These are phyloP conservation scores for Linum tenue DNA, from an alignment of 345 rosid genomes.

Conservation along the genomic window DNA sequence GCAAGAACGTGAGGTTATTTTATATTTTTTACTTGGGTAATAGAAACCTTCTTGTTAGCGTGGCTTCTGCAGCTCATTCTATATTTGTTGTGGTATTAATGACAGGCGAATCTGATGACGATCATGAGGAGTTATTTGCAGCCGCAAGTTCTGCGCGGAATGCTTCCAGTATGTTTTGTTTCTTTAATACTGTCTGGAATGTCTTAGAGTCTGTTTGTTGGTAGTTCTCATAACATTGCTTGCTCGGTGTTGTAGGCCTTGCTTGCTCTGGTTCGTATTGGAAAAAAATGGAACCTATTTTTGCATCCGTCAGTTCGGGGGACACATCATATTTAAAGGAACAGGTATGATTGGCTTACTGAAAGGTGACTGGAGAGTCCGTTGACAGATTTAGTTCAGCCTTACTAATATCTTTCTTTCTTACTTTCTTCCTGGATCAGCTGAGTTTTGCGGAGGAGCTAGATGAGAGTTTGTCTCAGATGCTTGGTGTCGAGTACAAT, in stretches of 20 bases:
- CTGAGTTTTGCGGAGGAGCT: conserved; percentile 62
- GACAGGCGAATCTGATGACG: conserved; percentile 85
- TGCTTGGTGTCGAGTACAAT: conserved; percentile 37
- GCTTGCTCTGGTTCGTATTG: conserved; percentile 72
- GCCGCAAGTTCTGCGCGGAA: conserved; percentile 78
- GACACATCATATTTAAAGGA: conserved; percentile 61
- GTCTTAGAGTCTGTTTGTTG: not conserved
- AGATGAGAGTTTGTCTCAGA: conserved; percentile 52
- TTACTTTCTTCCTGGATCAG: conserved; percentile 34
- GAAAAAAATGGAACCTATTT: conserved; percentile 76
- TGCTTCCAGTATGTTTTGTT: conserved; percentile 46
- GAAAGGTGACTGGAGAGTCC: conserved; percentile 7
- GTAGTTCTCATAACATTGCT: conserved; percentile 9
- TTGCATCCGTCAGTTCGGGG: conserved; percentile 51
- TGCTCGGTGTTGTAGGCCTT: conserved; percentile 37
- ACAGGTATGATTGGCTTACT: conserved; percentile 44
- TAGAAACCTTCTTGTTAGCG: too few relatives aligned
- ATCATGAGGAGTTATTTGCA: conserved; percentile 67
- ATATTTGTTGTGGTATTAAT: conserved; percentile 10
- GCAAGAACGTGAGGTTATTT: too few relatives aligned
- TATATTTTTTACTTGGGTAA: too few relatives aligned
- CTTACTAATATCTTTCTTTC: conserved; percentile 14
- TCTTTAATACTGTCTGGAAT: not conserved
- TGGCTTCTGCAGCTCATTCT: not conserved
- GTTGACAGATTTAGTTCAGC: conserved; percentile 1